These are phyloP conservation scores for Lizonia empirigonia DNA, from an alignment of 2,329 filamentous ascomycete species.

Conservation along the genomic window DNA sequence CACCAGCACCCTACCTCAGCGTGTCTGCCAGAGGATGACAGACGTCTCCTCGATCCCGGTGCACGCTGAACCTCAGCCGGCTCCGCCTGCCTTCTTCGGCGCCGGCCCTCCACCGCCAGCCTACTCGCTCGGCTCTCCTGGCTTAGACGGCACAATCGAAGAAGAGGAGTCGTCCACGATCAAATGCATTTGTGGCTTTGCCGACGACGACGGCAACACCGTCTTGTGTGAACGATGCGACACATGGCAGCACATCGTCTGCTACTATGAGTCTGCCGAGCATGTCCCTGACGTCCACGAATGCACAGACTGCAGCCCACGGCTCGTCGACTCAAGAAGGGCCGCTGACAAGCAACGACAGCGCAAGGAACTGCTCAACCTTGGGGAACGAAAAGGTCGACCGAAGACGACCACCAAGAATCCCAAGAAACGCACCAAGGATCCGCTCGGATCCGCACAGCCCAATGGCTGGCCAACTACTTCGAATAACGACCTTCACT, in stretches of 20 bases:
- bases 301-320: constrained; percentile 86
- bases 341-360: constrained; percentile 74
- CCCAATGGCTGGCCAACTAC: constrained; percentile 68
- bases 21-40: constrained; percentile 50
- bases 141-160: constrained; percentile 51
- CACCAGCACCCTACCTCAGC: constrained; percentile 27
- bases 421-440: constrained; percentile 87
- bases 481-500: constrained; percentile 62
- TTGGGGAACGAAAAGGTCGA: constrained; percentile 68
- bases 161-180: constrained; percentile 90
- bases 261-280: constrained; percentile 81
- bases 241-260: constrained; percentile 98
- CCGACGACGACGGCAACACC: constrained; percentile 95
- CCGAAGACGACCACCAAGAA: constrained; percentile 78
- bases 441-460: constrained; percentile 61
- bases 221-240: constrained; percentile 96
- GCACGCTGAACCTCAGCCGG: constrained; percentile 52
- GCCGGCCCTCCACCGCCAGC: constrained; percentile 38
- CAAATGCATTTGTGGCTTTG: constrained; percentile 94
- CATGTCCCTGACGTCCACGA: constrained; percentile 78
- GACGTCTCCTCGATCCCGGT: constrained; percentile 50
- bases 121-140: constrained; percentile 45
- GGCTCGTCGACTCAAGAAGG: constrained; percentile 72
- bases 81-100: constrained; percentile 43
- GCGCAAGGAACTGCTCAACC: constrained; percentile 63